Base-by-base conservation (phyloP, 78 protist species). In the Dictyostelium discoideum region DNA sequence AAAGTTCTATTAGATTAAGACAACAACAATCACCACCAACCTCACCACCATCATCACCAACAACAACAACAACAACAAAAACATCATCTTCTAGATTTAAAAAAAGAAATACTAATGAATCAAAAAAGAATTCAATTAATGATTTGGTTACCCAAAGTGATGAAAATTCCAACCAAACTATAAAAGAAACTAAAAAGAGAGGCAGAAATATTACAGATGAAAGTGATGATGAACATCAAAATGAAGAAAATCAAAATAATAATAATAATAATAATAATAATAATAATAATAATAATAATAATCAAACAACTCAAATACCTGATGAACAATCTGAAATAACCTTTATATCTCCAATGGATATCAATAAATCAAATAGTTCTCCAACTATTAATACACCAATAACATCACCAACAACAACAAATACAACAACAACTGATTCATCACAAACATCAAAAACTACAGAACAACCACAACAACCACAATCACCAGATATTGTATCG, bases 341-440 rank as follows among this genome's bases (percentile, higher is more conserved):
- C 14, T 46, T 46, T 46, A 9, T 37, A 1, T 37, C 79, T n/a
- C 42, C 42, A 8, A 29, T 60, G 24, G 69, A 60, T 7, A 72
- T 29, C 13, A 42, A n/a, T 11, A 72, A n/a, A n/a, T 10, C 79
- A 8, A 72, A 13, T 72, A 29, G 5, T 20, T 0, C 29, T 39
- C 3, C 9, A 5, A 40, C 83, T 6, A 77, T 9, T 37, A 18
- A 32, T 74, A 13, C 14, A 18, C 24, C 24, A 39, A 39, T 46
- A 39, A 85, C 79, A 85, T n/a, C 8, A 69, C 32, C 80, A 16
- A 32, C 89, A 85, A 5, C 81, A 39, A 29, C 76, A 22, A 18
- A 14, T 39, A 63, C 48, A 29, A n/a, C 32, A 37, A 10, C 87
- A 65, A 22, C 32, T 0, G 37, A 65, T 65, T 24, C 74, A 65